Evolutionary conservation across 495 filamentous ascomycete species (phyloP).

Genomic region (Daldinia childiae): DNA sequence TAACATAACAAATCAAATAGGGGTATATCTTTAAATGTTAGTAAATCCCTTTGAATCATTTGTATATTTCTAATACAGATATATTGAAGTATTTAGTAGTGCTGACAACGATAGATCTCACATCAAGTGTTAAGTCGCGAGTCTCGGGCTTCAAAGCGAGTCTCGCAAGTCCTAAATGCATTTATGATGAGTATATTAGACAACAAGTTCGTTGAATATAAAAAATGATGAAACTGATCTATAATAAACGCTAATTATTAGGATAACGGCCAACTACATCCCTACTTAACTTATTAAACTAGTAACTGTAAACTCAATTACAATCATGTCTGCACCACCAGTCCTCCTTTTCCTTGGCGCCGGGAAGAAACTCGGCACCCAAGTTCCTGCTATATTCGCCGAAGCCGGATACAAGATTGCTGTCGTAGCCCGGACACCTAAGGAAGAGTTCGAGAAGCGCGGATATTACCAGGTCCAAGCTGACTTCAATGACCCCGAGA

Average conservation of each 20-base stretch:
- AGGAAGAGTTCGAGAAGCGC: slow-evolving; percentile 20
- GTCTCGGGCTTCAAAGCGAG: slow-evolving; percentile 13
- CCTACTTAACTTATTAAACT: too few relatives aligned
- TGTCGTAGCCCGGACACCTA: slow-evolving; percentile 6
- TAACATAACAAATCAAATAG: background rate
- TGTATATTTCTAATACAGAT: background rate
- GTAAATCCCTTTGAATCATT: background rate
- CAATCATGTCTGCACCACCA: slow-evolving; percentile 13
- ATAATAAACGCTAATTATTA: background rate
- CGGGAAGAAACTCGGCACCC: slow-evolving; percentile 12
- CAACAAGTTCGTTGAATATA: background rate
- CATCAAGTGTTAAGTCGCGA: background rate
- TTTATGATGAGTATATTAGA: slow-evolving; percentile 2
- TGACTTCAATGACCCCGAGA: slow-evolving; percentile 19
- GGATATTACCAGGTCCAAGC: slow-evolving; percentile 25
- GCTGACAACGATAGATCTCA: background rate
- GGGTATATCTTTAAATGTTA: background rate
- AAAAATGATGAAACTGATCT: background rate
- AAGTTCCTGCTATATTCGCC: slow-evolving; percentile 12
- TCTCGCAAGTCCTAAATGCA: background rate
- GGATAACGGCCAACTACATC: too few relatives aligned
- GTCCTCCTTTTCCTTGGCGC: slow-evolving; percentile 21
- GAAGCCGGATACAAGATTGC: slow-evolving; percentile 21
- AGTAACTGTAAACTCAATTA: background rate
- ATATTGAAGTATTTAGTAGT: background rate